phyloP scores from a whole-genome alignment of 768 basidiomycete genomes.

The Mycena capillaripes region DNA sequence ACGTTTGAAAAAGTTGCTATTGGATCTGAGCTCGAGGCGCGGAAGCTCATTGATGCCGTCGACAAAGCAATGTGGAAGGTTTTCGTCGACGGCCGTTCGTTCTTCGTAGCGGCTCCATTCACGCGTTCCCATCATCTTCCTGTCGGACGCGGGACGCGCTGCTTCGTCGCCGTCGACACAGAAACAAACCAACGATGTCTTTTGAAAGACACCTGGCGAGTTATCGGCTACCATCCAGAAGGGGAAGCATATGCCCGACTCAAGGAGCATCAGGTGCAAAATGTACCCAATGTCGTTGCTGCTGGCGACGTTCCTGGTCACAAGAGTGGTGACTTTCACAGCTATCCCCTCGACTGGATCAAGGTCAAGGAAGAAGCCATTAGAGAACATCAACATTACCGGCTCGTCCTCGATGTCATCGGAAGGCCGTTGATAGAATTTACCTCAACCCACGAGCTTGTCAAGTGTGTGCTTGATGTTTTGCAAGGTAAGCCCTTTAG shows the following conservation, averaged over 20 bases:
- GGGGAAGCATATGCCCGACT: constrained; percentile 28
- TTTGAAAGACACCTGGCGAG: constrained; percentile 35
- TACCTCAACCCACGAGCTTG: constrained; percentile 24
- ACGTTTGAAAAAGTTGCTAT: constrained; percentile 1
- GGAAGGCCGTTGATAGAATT: constrained; percentile 32
- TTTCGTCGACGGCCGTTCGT: constrained; percentile 9
- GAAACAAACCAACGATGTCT: constrained; percentile 14
- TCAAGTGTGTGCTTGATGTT: constrained; percentile 7
- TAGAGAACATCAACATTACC: constrained; percentile 27
- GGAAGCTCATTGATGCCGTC: not conserved
- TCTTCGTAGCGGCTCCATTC: constrained; percentile 25
- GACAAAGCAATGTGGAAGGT: constrained; percentile 27
- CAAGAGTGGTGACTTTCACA: constrained; percentile 7
- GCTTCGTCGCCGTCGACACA: constrained; percentile 29
- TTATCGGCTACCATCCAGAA: constrained; percentile 29
- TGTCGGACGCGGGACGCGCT: constrained; percentile 35
- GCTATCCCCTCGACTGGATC: not conserved
- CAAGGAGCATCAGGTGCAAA: not conserved
- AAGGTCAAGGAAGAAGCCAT: not conserved
- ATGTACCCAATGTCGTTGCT: constrained; percentile 10
- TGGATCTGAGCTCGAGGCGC: not conserved
- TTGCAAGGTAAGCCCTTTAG: constrained; percentile 21
- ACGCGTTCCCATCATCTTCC: constrained; percentile 29
- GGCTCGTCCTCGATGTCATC: constrained; percentile 31
- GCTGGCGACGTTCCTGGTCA: constrained; percentile 10